Percentiles rank a stretch among this genome's conserved stretches.
Conservation (phyloP, 2,329 filamentous ascomycete species). For the Exophiala alcalophila region DNA sequence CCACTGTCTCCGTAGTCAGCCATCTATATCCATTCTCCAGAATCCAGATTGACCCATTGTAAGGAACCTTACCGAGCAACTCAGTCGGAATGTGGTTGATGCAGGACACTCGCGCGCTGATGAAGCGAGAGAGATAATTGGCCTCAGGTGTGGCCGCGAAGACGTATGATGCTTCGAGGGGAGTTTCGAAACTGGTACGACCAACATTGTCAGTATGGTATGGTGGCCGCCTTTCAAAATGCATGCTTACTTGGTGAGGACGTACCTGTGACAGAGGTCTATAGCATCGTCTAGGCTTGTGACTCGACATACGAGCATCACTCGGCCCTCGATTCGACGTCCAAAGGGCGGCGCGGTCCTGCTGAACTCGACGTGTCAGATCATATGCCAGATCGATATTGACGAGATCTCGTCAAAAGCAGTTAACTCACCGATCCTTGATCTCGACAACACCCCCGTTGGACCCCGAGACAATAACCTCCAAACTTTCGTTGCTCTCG, state of each 20-base stretch:
- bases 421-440: slow-evolving; percentile 29
- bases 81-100: slow-evolving; percentile 58
- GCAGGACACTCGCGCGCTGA: slow-evolving; percentile 50
- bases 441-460: slow-evolving; percentile 35
- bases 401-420: too few species aligned
- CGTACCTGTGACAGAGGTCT: slow-evolving; percentile 43
- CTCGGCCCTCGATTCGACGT: slow-evolving; percentile 43
- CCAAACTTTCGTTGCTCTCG: slow-evolving; percentile 8
- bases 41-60: too few species aligned
- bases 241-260: too few species aligned
- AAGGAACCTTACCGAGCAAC: slow-evolving; percentile 44
- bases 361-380: not conserved
- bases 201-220: not conserved
- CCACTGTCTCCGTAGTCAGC: slow-evolving; percentile 31
- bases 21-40: too few species aligned
- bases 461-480: slow-evolving; percentile 32
- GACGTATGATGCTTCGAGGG: slow-evolving; percentile 50
- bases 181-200: slow-evolving; percentile 28
- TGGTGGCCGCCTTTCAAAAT: not conserved
- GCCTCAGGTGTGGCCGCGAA: slow-evolving; percentile 51
- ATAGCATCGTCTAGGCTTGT: slow-evolving; percentile 56
- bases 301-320: slow-evolving; percentile 48
- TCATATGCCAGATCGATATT: not conserved
- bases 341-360: slow-evolving; percentile 29
- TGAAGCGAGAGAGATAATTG: slow-evolving; percentile 60